Conservation (phyloP, 257 asterid species). For the Orobanche coerulescens region DNA sequence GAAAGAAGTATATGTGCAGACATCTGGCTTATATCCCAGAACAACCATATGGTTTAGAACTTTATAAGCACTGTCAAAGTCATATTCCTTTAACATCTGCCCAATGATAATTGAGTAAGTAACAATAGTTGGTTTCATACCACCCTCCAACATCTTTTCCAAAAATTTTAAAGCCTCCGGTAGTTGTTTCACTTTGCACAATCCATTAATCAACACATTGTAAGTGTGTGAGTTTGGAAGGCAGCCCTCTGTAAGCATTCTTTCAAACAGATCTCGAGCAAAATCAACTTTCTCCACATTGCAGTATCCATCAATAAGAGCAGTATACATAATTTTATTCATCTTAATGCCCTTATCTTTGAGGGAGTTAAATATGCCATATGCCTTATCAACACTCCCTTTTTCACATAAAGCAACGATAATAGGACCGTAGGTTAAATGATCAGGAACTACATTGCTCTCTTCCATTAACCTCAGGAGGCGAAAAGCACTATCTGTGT, state of each 20-base stretch:
- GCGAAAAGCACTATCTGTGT: conserved; percentile 53
- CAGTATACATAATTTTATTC: conserved; percentile 46
- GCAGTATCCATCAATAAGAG: conserved; percentile 59
- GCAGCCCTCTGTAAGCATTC: conserved; percentile 45
- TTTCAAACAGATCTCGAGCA: conserved; percentile 45
- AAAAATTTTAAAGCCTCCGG: conserved; percentile 39
- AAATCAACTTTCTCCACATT: conserved; percentile 37
- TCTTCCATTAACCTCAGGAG: conserved; percentile 58
- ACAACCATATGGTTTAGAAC: conserved; percentile 40
- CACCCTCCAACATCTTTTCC: conserved; percentile 44
- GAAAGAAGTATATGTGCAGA: conserved; percentile 60
- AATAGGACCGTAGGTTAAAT: conserved; percentile 50
- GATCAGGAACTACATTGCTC: conserved; percentile 47
- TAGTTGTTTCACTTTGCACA: conserved; percentile 49
- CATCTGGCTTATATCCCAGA: conserved; percentile 52
- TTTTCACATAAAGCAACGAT: conserved; percentile 51
- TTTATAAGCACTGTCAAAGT: conserved; percentile 44
- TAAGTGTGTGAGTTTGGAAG: conserved; percentile 47
- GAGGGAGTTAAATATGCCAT: conserved; percentile 38
- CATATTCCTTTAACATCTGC: conserved; percentile 49
- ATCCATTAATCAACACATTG: conserved; percentile 54
- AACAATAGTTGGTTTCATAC: conserved; percentile 44
- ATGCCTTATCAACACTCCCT: conserved; percentile 50
- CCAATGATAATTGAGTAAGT: conserved; percentile 56
- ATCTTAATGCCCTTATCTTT: conserved; percentile 39